Conservation (phyloP, 2,329 filamentous ascomycete genomes). For the Diplodia mutila region DNA sequence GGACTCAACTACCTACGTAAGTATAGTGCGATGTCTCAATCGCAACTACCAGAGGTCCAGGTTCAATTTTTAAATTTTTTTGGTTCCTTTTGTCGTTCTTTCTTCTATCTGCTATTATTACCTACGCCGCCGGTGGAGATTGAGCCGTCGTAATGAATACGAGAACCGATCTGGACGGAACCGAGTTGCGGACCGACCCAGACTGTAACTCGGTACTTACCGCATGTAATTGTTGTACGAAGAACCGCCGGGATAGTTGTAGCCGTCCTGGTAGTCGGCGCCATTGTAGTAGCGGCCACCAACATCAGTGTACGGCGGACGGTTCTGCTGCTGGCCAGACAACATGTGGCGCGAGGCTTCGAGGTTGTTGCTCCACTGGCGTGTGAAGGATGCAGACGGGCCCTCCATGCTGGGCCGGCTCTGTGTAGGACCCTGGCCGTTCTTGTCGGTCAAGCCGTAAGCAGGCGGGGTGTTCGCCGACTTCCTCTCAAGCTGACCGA, state of each 20-base stretch:
- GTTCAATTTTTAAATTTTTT: conserved; percentile 1
- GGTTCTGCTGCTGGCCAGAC: neutral
- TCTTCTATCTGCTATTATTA: conserved; percentile 4
- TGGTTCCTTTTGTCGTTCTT: conserved; percentile 10
- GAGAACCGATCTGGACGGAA: neutral
- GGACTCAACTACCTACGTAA: no score
- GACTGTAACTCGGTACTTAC: neutral
- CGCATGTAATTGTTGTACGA: conserved; percentile 5
- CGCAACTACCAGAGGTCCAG: no score
- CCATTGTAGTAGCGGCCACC: conserved; percentile 21
- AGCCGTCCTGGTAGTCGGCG: conserved; percentile 1
- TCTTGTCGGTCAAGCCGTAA: neutral
- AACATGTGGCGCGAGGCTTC: conserved; percentile 1
- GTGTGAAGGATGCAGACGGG: neutral
- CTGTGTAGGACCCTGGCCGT: neutral
- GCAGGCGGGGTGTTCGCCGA: neutral
- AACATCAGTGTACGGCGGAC: conserved; percentile 7
- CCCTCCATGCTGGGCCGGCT: neutral
- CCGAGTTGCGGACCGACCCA: neutral
- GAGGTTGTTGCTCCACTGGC: conserved; percentile 1
- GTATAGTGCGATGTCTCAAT: no score
- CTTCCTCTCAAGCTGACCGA: conserved; percentile 31
- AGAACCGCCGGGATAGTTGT: neutral
- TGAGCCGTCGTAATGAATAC: neutral
- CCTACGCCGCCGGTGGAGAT: neutral